phyloP scores from a whole-genome alignment of 331 rosid species.

The Prunus yedoensis region DNA sequence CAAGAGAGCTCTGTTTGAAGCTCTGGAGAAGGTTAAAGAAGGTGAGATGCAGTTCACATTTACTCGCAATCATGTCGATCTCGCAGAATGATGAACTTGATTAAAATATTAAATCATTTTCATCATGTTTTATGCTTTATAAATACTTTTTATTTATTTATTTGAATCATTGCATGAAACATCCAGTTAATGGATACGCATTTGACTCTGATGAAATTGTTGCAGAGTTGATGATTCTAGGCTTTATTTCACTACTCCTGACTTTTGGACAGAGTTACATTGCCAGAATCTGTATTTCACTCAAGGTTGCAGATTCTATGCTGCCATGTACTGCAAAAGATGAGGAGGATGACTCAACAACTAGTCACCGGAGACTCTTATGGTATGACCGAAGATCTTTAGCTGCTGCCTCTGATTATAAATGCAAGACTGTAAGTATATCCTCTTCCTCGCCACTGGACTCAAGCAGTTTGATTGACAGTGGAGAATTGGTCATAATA shows the following conservation, averaged over 20 bases:
- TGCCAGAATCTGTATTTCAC: conserved; percentile 60
- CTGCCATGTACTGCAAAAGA: conserved; percentile 56
- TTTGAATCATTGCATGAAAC: background rate
- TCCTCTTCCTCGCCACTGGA: background rate
- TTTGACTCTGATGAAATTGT: conserved; percentile 16
- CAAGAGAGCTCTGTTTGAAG: conserved; percentile 75
- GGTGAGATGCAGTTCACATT: conserved; percentile 42
- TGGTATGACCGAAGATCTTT: conserved; percentile 58
- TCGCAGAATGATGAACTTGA: background rate
- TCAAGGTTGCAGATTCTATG: conserved; percentile 52
- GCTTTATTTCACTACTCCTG: conserved; percentile 87
- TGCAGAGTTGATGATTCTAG: conserved; percentile 94
- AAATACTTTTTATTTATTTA: background rate
- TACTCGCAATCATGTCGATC: background rate
- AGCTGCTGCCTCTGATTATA: conserved; percentile 36
- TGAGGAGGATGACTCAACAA: conserved; percentile 33
- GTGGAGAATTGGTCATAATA: background rate
- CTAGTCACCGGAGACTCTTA: conserved; percentile 45
- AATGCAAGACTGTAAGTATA: conserved; percentile 55
- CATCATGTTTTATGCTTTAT: background rate
- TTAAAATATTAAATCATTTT: background rate
- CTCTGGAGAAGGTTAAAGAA: conserved; percentile 80
- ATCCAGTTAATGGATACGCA: background rate
- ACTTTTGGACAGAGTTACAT: conserved; percentile 76
- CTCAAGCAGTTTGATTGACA: conserved; percentile 1